These are phyloP conservation scores for Dalbergia cochinchinensis DNA, from an alignment of 306 rosid species.

Conservation along the genomic window DNA sequence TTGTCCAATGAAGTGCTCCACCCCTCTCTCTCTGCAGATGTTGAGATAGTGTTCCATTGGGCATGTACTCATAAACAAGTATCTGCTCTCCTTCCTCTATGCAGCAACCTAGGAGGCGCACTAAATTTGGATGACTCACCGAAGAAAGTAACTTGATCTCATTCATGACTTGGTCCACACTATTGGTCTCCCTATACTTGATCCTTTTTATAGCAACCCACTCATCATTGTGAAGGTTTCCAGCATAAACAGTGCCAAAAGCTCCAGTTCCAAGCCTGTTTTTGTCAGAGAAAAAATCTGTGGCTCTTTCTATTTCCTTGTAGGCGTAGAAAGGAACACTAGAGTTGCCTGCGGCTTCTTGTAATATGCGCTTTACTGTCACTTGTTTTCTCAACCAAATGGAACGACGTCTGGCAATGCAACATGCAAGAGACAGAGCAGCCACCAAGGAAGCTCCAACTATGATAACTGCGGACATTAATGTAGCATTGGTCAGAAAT, in stretches of 20 bases:
- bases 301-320: slow-evolving; percentile 84
- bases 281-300: slow-evolving; percentile 75
- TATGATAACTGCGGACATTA: slow-evolving; percentile 57
- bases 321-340: slow-evolving; percentile 77
- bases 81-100: slow-evolving; percentile 89
- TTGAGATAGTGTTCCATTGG: slow-evolving; percentile 86
- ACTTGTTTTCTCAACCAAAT: slow-evolving; percentile 68
- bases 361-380: slow-evolving; percentile 76
- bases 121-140: slow-evolving; percentile 96
- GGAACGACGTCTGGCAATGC: slow-evolving; percentile 65
- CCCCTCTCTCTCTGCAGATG: slow-evolving; percentile 84
- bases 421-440: slow-evolving; percentile 57
- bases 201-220: slow-evolving; percentile 88
- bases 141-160: slow-evolving; percentile 93
- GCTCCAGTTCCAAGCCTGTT: slow-evolving; percentile 94
- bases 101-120: slow-evolving; percentile 94
- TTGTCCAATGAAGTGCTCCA: slow-evolving; percentile 80
- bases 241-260: slow-evolving; percentile 87
- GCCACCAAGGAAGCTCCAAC: slow-evolving; percentile 67
- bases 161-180: slow-evolving; percentile 92
- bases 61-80: slow-evolving; percentile 92
- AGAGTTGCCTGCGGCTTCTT: slow-evolving; percentile 84
- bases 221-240: slow-evolving; percentile 78
- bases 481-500: slow-evolving; percentile 23
- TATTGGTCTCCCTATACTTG: slow-evolving; percentile 78